Evolutionary conservation across 768 basidiomycete genomes (phyloP).

Genomic region (Pulveroboletus sp.): DNA sequence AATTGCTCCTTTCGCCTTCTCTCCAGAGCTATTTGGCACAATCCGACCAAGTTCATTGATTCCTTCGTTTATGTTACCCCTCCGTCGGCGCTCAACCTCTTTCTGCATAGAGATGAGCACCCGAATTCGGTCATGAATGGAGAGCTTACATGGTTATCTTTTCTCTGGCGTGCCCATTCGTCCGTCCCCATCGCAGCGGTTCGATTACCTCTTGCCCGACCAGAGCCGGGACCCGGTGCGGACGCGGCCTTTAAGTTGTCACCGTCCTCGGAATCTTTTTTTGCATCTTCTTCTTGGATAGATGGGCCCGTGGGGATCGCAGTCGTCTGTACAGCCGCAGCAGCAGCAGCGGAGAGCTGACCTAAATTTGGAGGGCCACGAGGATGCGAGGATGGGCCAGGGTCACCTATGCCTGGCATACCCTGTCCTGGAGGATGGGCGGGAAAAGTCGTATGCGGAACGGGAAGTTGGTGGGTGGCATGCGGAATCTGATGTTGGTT

Average conservation of each 20-base stretch:
- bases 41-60: conserved; percentile 89
- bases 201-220: conserved; percentile 48
- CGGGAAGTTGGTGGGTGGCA: conserved; percentile 19
- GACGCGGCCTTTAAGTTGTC: conserved; percentile 26
- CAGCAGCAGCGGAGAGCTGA: conserved; percentile 45
- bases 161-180: conserved; percentile 75
- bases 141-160: conserved; percentile 73
- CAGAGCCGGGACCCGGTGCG: conserved; percentile 28
- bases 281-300: conserved; percentile 17
- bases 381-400: conserved; percentile 70
- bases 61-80: conserved; percentile 95
- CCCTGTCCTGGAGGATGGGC: conserved; percentile 30
- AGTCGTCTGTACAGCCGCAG: conserved; percentile 43
- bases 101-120: conserved; percentile 52
- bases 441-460: conserved; percentile 38
- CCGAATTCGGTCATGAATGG: background rate
- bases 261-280: conserved; percentile 26
- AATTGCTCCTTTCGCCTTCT: conserved; percentile 87
- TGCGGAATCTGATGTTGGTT: conserved; percentile 33
- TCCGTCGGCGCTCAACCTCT: conserved; percentile 93
- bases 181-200: conserved; percentile 64
- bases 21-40: conserved; percentile 82
- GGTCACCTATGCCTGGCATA: conserved; percentile 54
- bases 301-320: conserved; percentile 15
- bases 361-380: conserved; percentile 62